Base-by-base conservation (phyloP, 2,329 filamentous ascomycete genomes). In the Pseudogymnoascus destructans region DNA sequence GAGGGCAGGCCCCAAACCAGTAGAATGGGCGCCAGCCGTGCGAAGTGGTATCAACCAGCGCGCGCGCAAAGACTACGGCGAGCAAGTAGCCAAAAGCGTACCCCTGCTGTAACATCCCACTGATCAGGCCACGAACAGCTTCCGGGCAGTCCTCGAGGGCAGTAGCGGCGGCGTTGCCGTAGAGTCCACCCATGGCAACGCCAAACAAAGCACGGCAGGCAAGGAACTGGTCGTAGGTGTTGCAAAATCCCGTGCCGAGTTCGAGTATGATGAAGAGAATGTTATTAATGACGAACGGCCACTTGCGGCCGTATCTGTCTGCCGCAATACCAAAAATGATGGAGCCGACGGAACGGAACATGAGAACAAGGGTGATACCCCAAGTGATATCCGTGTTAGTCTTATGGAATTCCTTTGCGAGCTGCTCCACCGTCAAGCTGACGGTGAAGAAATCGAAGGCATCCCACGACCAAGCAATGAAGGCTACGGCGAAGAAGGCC, bases 1-100 rank as follows among this genome's bases (percentile, higher is more conserved):
- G 90, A 0, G 88, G 87, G 35, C 84, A 80, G 5, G 89, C 88
- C 10, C 85, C 89, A 70, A 95, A 95, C 89, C 90, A 95, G 75
- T 84, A 95, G 0, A 95, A 75, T 0, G 89, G 88, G 6, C 90
- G 78, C 90, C 90, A 95, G 57, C 79, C 83, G 67, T 95, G 85
- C 0, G 81, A 70, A 0, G 89, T 92, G 0, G 89, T 93, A 70
- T 87, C 74, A 55, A 91, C 81, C 5, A 93, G 77, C 3, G 77
- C 88, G 6, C 82, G 75, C 9, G 80, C 71, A 63, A 87, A 82
- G 11, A 79, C 79, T 0, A 87, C 87, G 5, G 88, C 88, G 62
- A 89, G 77, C 38, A 93, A 81, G 66, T 92, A 92, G 30, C 88
- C 88, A 62, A 90, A 79, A 0, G 85, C 85, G 68, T 90, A 91